Base-by-base conservation (phyloP, 768 basidiomycete genomes). In the Termitomyces sp. region DNA sequence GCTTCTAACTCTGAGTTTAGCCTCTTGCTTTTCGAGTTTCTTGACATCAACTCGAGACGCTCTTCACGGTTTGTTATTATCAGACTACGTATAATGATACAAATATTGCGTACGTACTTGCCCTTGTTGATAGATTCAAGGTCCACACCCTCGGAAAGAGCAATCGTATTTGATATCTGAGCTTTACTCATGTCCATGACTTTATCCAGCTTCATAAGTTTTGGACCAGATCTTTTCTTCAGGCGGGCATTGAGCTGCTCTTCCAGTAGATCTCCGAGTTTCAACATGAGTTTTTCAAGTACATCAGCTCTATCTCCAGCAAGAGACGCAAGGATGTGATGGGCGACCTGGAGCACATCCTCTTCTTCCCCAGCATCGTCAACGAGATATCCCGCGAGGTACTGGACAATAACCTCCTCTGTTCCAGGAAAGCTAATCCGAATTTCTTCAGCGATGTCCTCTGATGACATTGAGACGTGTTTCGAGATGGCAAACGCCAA, bases 21-120 rank as follows among this genome's bases (percentile, higher is more conserved):
- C 93, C 70, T 99, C 97, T 63, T 93, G 90, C 71, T 97, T 96
- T 73, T 96, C 93, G 9, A 97, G 82, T 65, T 95, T 95, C 72
- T 94, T 96, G 57, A 97, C 82, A 73, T 97, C 93, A 45, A 97
- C 93, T 28, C 88, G 85, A 37, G 91, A 92, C 34, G 89, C 90
- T 72, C 93, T 91, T 69, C 26, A 56, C 38, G 10, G 54, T 30
- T 43, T 48, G 37, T 49, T 49, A 42, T 35, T 47, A 53, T 57
- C 55, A 65, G 49, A 62, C 57, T 58, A 57, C 53, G 49, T 52
- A 32, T n/a, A 51, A 34, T 7, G 34, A 57, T 51, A 44, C 19
- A 50, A 37, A 44, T 45, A 26, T 41, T 58, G 44, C 38, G 28
- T 28, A 74, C 69, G 68, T 75, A 92, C 90, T 94, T 94, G 76